These are phyloP conservation scores for Phytophthora tentaculata DNA, from an alignment of 352 stramenopile genomes.

Conservation along the genomic window DNA sequence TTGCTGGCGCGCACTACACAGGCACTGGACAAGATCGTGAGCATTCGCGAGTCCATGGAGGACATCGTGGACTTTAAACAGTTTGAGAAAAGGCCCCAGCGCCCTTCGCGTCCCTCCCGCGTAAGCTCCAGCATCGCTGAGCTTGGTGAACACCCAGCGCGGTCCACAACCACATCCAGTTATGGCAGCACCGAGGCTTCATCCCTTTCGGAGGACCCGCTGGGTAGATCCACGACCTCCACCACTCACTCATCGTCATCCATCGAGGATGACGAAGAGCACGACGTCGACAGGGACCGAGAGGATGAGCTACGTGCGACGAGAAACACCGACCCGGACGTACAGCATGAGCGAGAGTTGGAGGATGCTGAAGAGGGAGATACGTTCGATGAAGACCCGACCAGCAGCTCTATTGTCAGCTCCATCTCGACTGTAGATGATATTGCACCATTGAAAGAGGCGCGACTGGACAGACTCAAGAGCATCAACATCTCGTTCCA, in stretches of 20 bases:
- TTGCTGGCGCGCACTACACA: conserved; percentile 69
- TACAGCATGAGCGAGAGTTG: conserved; percentile 17
- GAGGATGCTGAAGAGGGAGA: conserved; percentile 41
- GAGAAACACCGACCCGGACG: conserved; percentile 23
- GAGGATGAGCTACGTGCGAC: conserved; percentile 25
- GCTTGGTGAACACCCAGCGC: conserved; percentile 24
- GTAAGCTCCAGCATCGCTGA: conserved; percentile 46
- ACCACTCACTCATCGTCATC: conserved; percentile 52
- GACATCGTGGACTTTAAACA: conserved; percentile 82
- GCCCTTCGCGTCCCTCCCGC: conserved; percentile 31
- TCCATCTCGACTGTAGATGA: conserved; percentile 57
- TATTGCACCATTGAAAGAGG: conserved; percentile 72
- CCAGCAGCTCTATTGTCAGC: conserved; percentile 38
- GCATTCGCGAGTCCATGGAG: conserved; percentile 87
- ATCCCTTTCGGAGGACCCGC: conserved; percentile 43
- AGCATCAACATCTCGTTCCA: conserved; percentile 82
- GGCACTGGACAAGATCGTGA: conserved; percentile 84
- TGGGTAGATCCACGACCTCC: conserved; percentile 58
- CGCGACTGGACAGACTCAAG: conserved; percentile 72
- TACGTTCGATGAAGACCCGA: conserved; percentile 42
- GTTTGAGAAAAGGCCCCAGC: conserved; percentile 59
- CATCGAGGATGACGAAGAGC: conserved; percentile 44
- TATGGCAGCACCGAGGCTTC: conserved; percentile 65
- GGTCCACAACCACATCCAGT: conserved; percentile 46
- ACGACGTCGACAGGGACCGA: conserved; percentile 45